Base-by-base conservation (phyloP, 108 stramenopile species). In the Asterionellopsis glacialis region DNA sequence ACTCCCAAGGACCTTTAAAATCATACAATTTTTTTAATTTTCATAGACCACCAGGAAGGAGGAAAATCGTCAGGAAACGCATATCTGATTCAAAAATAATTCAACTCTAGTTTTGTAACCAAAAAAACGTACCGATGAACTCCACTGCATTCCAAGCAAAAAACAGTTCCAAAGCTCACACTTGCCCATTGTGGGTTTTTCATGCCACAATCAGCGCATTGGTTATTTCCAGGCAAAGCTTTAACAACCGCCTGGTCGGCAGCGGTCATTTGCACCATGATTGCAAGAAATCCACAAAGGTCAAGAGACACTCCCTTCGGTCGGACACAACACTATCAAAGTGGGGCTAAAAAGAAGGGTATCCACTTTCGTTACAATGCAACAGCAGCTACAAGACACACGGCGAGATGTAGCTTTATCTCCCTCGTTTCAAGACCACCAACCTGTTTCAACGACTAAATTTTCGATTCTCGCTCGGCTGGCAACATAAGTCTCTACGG, bases 81-180 rank as follows among this genome's bases (percentile, higher is more conserved):
- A 13, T 44, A 33, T 33, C 33, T 5, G 7, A 33, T 33, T 33
- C 7, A 5, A 33, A 33, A 2, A 33, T 33, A 7, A 33, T 5
- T 5, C 7, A 33, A 33, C 33, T 7, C 33, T 33, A 2, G 33
- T 33, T 5, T 2, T 33, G 7, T 33, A n/a, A 10, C n/a, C 7
- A 24, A 48, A 61, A 14, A 21, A 27, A 70, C 89, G 52, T 72
- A 88, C 75, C 98, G 73, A 79, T 98, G 98, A 59, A 95, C 94
- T 21, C 96, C 98, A 63, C 85, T 87, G 65, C 98, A 99, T 65
- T 97, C 98, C 55, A 99, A 69, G 76, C 98, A 99, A 77, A 99
- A 95, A 22, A 97, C 77, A 41, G 90, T 93, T 16, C 98, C 98
- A 67, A 95, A 97, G 47, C 87, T 83, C 14, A 97, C 96, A 25